Conservation (phyloP, 2,329 filamentous ascomycete genomes). For the Aureobasidium sp. region DNA sequence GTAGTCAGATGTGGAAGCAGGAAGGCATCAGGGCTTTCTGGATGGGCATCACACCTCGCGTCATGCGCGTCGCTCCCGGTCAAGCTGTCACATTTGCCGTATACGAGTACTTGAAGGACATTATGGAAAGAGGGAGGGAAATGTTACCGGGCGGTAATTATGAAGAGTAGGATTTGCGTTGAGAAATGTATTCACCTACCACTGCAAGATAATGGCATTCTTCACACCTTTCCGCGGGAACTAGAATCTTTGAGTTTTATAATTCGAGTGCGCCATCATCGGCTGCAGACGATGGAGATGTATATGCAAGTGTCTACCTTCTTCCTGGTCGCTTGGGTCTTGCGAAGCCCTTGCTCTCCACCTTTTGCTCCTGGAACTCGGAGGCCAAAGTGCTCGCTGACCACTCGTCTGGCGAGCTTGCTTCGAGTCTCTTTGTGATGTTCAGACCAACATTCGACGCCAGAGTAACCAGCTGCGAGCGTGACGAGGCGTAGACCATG, state of each 20-base stretch:
- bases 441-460: conserved; percentile 59
- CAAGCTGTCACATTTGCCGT: conserved; percentile 70
- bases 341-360: conserved; percentile 62
- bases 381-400: conserved; percentile 57
- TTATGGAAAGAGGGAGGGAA: conserved; percentile 42
- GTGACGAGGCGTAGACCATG: conserved; percentile 70
- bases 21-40: conserved; percentile 94
- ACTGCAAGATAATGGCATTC: not conserved
- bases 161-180: conserved; percentile 38
- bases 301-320: conserved; percentile 26
- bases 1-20: conserved; percentile 59
- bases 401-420: conserved; percentile 60
- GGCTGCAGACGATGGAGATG: not conserved
- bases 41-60: conserved; percentile 95
- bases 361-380: conserved; percentile 61
- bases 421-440: conserved; percentile 62
- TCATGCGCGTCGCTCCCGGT: conserved; percentile 95
- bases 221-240: not conserved
- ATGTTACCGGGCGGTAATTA: conserved; percentile 41
- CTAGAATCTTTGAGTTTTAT: not conserved
- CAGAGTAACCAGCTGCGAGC: conserved; percentile 53
- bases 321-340: conserved; percentile 73
- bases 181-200: not conserved
- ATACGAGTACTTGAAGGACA: conserved; percentile 45
- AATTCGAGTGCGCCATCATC: not conserved